Evolutionary conservation across 2,329 filamentous ascomycete species (phyloP), one percentile per base, ranked within the genome.

Genomic region (Cladophialophora bantiana): DNA sequence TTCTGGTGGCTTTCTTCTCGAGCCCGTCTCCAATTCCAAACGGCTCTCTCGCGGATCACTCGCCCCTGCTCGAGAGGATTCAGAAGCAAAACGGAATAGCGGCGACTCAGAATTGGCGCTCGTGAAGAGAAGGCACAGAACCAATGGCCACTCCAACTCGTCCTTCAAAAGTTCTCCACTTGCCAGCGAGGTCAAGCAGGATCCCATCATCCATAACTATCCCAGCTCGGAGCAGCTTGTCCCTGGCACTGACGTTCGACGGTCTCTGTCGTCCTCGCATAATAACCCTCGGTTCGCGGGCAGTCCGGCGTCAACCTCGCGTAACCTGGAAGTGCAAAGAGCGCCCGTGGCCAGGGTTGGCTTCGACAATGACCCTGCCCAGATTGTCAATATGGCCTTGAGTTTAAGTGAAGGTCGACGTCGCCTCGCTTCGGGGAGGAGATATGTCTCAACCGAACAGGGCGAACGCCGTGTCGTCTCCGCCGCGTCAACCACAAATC

Each of bases 311-410:
- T 64, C 64, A 10, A 53, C 38, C 40, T 65, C 63, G 6, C 38
- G 36, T 26, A 61, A 66, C 18, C n/a, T 34, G 9, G 64, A 63
- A 13, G 36, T 38, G n/a, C 52, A 64, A 54, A 59, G 15, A 31
- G 38, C 59, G 38, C 20, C 69, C 9, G 7, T 56, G 32, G 57
- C 53, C 45, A 59, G 48, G 26, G 64, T 68, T 10, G 82, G 78
- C 5, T 75, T 91, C 20, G 88, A 93, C 73, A 84, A 90, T 67
- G 94, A 97, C 74, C 90, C 94, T 7, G 88, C 90, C 3, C 92
- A 97, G 77, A 96, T 98, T 70, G 93, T 98, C 50, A 93, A 93
- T 74, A 91, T 98, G 86, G 94, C 94, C 1, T 80, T 98, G 72
- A 95, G 90, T 70, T 80, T 98, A 58, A 96, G 91, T 80, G 93